A percentile compares a stretch with the other conserved stretches of the same genome.
These are phyloP conservation scores for Spizellomyces punctatus DNA, from an alignment of 192 early-diverging fungal genomes.

Conservation along the genomic window DNA sequence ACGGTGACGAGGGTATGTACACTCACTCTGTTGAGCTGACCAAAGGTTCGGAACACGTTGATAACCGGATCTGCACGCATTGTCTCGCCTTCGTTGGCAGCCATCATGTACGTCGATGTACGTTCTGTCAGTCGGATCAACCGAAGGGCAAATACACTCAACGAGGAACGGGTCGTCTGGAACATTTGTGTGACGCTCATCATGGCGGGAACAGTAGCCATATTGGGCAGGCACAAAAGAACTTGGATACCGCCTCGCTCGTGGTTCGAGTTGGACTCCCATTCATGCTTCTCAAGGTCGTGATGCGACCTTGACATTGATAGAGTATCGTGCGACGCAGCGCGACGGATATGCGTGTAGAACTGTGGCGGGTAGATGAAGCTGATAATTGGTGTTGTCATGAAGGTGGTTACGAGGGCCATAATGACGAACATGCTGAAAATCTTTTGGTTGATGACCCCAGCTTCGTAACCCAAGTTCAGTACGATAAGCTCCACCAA, in stretches of 20 bases:
- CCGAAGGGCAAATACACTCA: conserved; percentile 69
- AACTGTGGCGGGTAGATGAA: conserved; percentile 65
- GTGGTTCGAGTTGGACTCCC: background rate
- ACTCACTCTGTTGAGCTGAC: conserved; percentile 67
- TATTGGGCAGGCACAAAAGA: conserved; percentile 62
- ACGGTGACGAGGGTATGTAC: conserved; percentile 67
- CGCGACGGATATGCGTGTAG: conserved; percentile 8
- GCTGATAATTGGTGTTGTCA: conserved; percentile 78
- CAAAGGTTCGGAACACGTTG: conserved; percentile 82
- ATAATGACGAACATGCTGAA: conserved; percentile 79
- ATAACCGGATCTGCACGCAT: conserved; percentile 73
- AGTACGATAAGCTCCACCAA: conserved; percentile 95
- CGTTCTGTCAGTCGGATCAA: conserved; percentile 79
- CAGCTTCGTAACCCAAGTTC: conserved; percentile 86
- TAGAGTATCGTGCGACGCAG: conserved; percentile 2
- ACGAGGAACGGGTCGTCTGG: conserved; percentile 32
- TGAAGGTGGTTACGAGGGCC: conserved; percentile 85
- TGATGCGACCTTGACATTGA: background rate
- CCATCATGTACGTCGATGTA: conserved; percentile 77
- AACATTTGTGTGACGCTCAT: conserved; percentile 70
- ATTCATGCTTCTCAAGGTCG: background rate
- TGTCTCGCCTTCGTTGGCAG: conserved; percentile 65
- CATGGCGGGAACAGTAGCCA: conserved; percentile 68
- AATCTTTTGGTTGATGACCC: conserved; percentile 72
- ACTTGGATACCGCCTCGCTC: conserved; percentile 34